Evolutionary conservation across 2,329 filamentous ascomycete genomes (phyloP).

Genomic region (Colletotrichum simmondsii): DNA sequence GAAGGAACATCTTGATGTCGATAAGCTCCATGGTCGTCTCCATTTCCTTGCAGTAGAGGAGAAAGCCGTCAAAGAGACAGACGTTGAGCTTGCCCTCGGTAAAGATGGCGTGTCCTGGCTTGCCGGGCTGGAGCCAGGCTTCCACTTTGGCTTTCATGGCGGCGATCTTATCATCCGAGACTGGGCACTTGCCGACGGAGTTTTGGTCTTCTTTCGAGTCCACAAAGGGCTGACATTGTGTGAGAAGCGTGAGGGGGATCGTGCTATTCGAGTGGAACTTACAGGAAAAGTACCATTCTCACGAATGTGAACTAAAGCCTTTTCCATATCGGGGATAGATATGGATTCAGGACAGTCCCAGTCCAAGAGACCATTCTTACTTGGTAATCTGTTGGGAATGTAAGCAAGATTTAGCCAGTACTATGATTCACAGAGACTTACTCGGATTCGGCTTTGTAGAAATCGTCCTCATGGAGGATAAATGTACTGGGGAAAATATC

Average conservation of each 20-base stretch:
- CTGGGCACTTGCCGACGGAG: conserved; percentile 65
- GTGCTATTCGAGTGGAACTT: conserved; percentile 39
- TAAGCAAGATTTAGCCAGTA: conserved; percentile 7
- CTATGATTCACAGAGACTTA: conserved; percentile 43
- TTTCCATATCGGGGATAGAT: conserved; percentile 74
- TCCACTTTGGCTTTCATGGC: conserved; percentile 58
- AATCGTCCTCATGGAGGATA: conserved; percentile 96
- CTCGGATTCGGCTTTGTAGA: conserved; percentile 85
- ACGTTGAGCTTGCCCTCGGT: conserved; percentile 53
- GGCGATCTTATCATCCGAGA: conserved; percentile 58
- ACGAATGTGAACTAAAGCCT: conserved; percentile 77
- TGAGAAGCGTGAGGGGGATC: conserved; percentile 36
- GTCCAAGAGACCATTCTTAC: conserved; percentile 75
- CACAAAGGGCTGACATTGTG: conserved; percentile 53
- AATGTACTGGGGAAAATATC: conserved; percentile 82
- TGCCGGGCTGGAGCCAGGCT: conserved; percentile 56
- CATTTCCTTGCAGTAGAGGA: conserved; percentile 75
- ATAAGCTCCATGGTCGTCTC: conserved; percentile 69
- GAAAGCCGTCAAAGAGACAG: conserved; percentile 88
- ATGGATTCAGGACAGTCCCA: conserved; percentile 92
- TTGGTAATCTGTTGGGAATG: conserved; percentile 57
- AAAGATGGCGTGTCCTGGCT: conserved; percentile 54
- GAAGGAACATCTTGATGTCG: conserved; percentile 82
- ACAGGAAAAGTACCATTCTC: conserved; percentile 73
- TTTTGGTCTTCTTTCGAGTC: conserved; percentile 73